Conservation (phyloP, 352 stramenopile species). For the Pythium aquatile region DNA sequence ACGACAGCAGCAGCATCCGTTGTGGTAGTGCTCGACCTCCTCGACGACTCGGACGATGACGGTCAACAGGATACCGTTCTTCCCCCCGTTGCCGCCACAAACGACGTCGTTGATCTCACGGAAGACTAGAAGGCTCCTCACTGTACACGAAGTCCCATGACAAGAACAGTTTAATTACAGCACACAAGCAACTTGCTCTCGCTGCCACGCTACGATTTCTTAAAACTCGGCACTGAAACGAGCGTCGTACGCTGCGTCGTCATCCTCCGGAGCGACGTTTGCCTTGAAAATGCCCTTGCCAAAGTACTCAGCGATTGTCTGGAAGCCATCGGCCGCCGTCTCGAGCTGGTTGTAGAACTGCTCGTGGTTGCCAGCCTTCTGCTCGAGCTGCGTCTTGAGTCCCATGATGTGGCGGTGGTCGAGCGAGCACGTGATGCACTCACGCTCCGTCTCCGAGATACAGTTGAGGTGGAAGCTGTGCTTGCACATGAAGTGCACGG, state of each 20-base stretch:
- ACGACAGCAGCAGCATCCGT: not conserved
- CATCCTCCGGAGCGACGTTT: constrained; percentile 61
- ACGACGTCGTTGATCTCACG: constrained; percentile 19
- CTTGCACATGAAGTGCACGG: constrained; percentile 91
- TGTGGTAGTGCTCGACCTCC: constrained; percentile 1
- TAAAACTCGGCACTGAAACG: constrained; percentile 88
- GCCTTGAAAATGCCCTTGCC: constrained; percentile 92
- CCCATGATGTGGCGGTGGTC: constrained; percentile 83
- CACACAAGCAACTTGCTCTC: not conserved
- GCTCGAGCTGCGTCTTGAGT: constrained; percentile 84
- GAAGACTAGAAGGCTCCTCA: constrained; percentile 1
- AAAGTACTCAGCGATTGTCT: constrained; percentile 91
- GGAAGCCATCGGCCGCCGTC: constrained; percentile 84
- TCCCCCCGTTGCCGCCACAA: not conserved
- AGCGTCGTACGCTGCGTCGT: constrained; percentile 59
- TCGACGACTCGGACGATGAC: constrained; percentile 14
- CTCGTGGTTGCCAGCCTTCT: constrained; percentile 89
- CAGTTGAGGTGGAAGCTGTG: constrained; percentile 91
- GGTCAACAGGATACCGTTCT: not conserved
- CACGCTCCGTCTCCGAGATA: constrained; percentile 86
- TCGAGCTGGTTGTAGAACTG: constrained; percentile 93
- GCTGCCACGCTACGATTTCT: constrained; percentile 3
- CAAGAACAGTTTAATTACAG: constrained; percentile 15
- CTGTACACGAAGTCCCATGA: not conserved
- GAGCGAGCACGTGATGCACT: constrained; percentile 88